Percentiles rank a stretch among this genome's conserved stretches.
phyloP scores from a whole-genome alignment of 768 basidiomycete species.

The Hericium coralloides region DNA sequence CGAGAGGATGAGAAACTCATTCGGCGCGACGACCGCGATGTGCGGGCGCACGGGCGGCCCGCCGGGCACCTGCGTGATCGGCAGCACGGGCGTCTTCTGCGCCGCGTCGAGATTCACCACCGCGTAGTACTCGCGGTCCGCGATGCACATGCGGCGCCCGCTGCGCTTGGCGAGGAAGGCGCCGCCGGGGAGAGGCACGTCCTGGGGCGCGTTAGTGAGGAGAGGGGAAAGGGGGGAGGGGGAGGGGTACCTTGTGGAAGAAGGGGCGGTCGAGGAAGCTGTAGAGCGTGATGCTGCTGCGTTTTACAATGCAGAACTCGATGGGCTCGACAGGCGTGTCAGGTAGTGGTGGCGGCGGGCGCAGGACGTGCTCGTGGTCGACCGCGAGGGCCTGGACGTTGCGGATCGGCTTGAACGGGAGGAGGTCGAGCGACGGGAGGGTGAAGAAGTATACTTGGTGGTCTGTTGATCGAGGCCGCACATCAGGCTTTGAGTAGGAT shows the following conservation, averaged over 20 bases:
- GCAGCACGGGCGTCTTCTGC: conserved; percentile 63
- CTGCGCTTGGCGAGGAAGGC: conserved; percentile 52
- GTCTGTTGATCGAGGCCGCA: conserved; percentile 25
- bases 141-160: conserved; percentile 60
- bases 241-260: conserved; percentile 46
- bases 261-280: conserved; percentile 54
- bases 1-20: conserved; percentile 80
- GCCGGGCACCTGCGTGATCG: conserved; percentile 58
- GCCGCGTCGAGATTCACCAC: conserved; percentile 71
- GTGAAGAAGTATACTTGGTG: conserved; percentile 70
- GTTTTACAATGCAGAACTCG: conserved; percentile 69
- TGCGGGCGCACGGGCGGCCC: conserved; percentile 45
- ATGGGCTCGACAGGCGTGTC: conserved; percentile 39
- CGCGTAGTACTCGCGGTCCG: conserved; percentile 65
- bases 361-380: conserved; percentile 62
- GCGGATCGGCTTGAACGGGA: conserved; percentile 69
- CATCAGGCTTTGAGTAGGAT: neutral
- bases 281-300: conserved; percentile 53
- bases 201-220: conserved; percentile 31
- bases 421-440: conserved; percentile 70
- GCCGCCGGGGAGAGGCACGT: conserved; percentile 59
- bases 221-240: neutral
- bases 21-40: conserved; percentile 64
- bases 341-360: conserved; percentile 34
- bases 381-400: conserved; percentile 76